Conservation (phyloP, 2,329 filamentous ascomycete genomes). For the Gremmenia infestans region DNA sequence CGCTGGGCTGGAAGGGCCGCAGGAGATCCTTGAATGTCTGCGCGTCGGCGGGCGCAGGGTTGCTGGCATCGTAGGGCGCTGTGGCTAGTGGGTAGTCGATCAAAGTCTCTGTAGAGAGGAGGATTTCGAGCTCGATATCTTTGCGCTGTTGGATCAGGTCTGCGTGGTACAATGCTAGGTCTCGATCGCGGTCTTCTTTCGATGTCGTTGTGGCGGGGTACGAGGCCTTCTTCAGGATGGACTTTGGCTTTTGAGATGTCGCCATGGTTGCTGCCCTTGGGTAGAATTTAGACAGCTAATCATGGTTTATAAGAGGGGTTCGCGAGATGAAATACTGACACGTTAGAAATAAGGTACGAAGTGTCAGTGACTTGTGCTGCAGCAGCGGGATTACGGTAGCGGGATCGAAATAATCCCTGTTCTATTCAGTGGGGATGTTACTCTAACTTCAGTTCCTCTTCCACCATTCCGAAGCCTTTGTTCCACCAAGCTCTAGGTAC, state of each 20-base stretch:
- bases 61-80: slow-evolving; percentile 43
- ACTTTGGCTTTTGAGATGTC: slow-evolving; percentile 37
- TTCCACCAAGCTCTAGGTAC: too few relatives aligned
- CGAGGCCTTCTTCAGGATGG: slow-evolving; percentile 57
- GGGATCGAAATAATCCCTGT: too few relatives aligned
- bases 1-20: slow-evolving; percentile 72
- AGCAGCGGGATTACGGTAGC: too few relatives aligned
- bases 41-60: slow-evolving; percentile 55
- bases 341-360: too few relatives aligned
- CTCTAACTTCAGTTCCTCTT: too few relatives aligned
- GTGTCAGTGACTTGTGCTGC: too few relatives aligned
- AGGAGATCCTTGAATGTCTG: slow-evolving; percentile 61
- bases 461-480: too few relatives aligned
- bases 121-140: slow-evolving; percentile 68
- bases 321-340: background rate
- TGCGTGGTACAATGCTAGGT: slow-evolving; percentile 77
- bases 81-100: slow-evolving; percentile 34
- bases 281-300: background rate
- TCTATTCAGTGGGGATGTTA: too few relatives aligned
- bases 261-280: slow-evolving; percentile 20
- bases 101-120: slow-evolving; percentile 63
- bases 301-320: background rate
- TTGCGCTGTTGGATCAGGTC: slow-evolving; percentile 77
- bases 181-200: slow-evolving; percentile 44
- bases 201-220: slow-evolving; percentile 39